Conservation (phyloP, 2,329 filamentous ascomycete species). For the Pyrenochaeta sp. region DNA sequence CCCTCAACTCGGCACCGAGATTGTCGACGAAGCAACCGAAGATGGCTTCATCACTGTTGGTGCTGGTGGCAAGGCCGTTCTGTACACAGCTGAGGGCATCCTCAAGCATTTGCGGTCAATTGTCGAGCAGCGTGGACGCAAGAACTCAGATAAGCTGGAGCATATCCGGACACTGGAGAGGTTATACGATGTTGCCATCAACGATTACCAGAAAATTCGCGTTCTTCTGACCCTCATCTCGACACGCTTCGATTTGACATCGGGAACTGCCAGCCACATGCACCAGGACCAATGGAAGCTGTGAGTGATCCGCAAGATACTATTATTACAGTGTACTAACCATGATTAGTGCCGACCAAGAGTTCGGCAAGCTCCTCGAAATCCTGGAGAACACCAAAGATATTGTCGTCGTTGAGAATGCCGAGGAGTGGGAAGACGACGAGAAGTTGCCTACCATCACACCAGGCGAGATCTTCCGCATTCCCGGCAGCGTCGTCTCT, state of each 20-base stretch:
- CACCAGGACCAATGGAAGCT: conserved; percentile 96
- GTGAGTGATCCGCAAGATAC: conserved; percentile 41
- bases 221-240: conserved; percentile 92
- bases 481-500: conserved; percentile 93
- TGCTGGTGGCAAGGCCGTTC: conserved; percentile 85
- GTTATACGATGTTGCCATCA: conserved; percentile 85
- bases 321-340: conserved; percentile 11
- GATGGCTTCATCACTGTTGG: conserved; percentile 91
- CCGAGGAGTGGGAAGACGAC: conserved; percentile 99
- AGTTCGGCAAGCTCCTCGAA: conserved; percentile 79
- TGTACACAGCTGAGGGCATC: conserved; percentile 96
- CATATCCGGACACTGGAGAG: conserved; percentile 99
- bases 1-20: conserved; percentile 60
- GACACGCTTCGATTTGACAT: conserved; percentile 90
- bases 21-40: conserved; percentile 69
- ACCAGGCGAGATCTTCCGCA: conserved; percentile 81
- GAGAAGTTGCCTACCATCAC: conserved; percentile 85
- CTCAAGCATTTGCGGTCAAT: conserved; percentile 95
- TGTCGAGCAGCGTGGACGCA: conserved; percentile 95
- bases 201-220: conserved; percentile 92
- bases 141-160: conserved; percentile 95
- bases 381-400: conserved; percentile 81
- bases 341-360: conserved; percentile 72
- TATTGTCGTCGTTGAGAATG: conserved; percentile 87
- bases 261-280: conserved; percentile 83